Evolutionary conservation across 352 stramenopile genomes (phyloP), one percentile per base, ranked within the genome.

Genomic region (Globisporangium paddicum): DNA sequence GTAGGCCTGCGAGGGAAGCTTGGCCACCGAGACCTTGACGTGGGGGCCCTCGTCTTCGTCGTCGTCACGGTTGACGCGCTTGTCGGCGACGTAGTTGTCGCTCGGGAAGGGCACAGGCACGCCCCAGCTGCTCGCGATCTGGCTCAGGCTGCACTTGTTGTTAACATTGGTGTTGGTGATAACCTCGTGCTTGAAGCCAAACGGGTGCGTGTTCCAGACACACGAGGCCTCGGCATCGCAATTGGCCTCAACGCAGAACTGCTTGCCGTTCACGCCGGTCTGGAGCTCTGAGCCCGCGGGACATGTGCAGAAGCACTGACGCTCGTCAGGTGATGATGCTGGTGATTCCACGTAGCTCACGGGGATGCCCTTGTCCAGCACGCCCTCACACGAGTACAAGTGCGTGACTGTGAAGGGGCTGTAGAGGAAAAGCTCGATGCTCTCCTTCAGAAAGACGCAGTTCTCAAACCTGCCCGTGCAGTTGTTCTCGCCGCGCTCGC

Each of bases 241-340:
- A 2, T 66, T 45, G 5, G 71, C 47, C 13, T 73, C 54, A 3
- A 64, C 63, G 42, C 77, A 85, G 3, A 48, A 47, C 34, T 72
- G 50, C 16, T 58, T 28, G 7, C 52, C 32, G 44, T 75, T 70
- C 38, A 49, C 45, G 30, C 55, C 60, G 13, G 64, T 51, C 40
- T 52, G 58, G 28, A 48, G 41, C 52, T 74, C 68, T 13, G 68
- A 75, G 18, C 74, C 76, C 0, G 55, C 67, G 3, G 77, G 69
- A 26, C 80, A 90, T 8, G 68, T 63, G 63, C 80, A 90, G 30
- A 79, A 88, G 62, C 80, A 90, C 47, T 85, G 64, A 0, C 67
- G 69, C 14, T 30, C 21, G 40, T 63, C 63, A 11, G 62, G 47
- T 2, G n/a, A 10, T 7, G 25, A 10, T 7, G 25, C 19, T 14